Percentiles rank a stretch among this genome's conserved stretches.
Conservation (phyloP, 352 stramenopile genomes). For the Plasmopara viticola region DNA sequence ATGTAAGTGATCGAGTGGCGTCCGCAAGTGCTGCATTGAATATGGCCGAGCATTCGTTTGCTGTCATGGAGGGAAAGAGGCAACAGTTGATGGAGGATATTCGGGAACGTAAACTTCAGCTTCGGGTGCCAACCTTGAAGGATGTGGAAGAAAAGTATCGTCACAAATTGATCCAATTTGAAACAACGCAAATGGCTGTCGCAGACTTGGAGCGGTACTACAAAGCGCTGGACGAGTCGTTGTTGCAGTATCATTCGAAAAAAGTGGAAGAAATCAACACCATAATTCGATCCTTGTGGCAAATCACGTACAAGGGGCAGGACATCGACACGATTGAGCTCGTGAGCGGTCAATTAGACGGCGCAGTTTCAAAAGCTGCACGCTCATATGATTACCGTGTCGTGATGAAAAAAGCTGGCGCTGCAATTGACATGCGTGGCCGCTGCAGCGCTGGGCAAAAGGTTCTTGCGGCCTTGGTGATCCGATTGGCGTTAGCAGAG, state of each 20-base stretch:
- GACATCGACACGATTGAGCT: slow-evolving; percentile 99
- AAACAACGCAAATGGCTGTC: slow-evolving; percentile 95
- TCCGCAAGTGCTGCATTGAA: slow-evolving; percentile 27
- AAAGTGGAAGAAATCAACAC: slow-evolving; percentile 99
- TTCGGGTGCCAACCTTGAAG: slow-evolving; percentile 72
- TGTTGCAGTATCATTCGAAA: slow-evolving; percentile 96
- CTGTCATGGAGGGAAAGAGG: slow-evolving; percentile 42
- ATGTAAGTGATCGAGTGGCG: slow-evolving; percentile 43
- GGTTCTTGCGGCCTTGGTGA: slow-evolving; percentile 93
- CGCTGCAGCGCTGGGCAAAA: slow-evolving; percentile 98
- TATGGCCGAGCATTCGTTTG: slow-evolving; percentile 28
- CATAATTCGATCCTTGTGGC: slow-evolving; percentile 97
- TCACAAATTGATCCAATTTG: slow-evolving; percentile 92
- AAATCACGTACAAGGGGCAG: slow-evolving; percentile 98
- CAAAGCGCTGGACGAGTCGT: slow-evolving; percentile 90
- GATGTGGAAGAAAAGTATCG: slow-evolving; percentile 93
- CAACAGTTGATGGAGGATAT: slow-evolving; percentile 49
- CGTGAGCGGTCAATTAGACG: slow-evolving; percentile 88
- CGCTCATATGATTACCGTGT: slow-evolving; percentile 98
- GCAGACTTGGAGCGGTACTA: slow-evolving; percentile 97
- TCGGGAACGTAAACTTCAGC: slow-evolving; percentile 53
- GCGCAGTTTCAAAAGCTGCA: slow-evolving; percentile 41
- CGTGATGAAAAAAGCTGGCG: slow-evolving; percentile 96
- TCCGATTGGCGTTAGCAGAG: slow-evolving; percentile 96
- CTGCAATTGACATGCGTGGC: slow-evolving; percentile 97